These are phyloP conservation scores for Boletus rufocinnamomeus DNA, from an alignment of 768 basidiomycete species.

Conservation along the genomic window DNA sequence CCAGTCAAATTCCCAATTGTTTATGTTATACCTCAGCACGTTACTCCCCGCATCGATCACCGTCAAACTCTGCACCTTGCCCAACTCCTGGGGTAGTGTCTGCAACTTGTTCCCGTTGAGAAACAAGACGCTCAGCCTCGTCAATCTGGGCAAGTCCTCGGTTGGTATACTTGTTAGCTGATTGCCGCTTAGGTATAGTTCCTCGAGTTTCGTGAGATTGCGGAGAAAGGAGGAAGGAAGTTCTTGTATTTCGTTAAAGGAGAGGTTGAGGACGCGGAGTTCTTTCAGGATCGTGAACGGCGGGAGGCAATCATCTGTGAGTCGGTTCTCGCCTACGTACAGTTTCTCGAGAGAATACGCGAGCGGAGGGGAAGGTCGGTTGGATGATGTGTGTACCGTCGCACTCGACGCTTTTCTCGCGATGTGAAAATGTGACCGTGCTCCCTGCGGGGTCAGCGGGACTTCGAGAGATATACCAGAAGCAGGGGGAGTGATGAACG, in stretches of 20 bases:
- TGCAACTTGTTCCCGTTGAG: conserved; percentile 93
- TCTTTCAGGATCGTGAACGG: conserved; percentile 75
- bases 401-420: conserved; percentile 39
- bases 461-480: conserved; percentile 29
- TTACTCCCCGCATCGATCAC: conserved; percentile 95
- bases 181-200: conserved; percentile 95
- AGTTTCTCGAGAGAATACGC: conserved; percentile 73
- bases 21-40: conserved; percentile 92
- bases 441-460: conserved; percentile 10
- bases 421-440: conserved; percentile 23
- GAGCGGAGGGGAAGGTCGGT: conserved; percentile 52
- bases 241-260: conserved; percentile 93
- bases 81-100: conserved; percentile 88
- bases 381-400: conserved; percentile 31
- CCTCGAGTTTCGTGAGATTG: conserved; percentile 69
- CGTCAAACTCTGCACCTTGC: conserved; percentile 74
- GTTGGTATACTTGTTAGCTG: conserved; percentile 86
- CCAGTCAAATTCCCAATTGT: conserved; percentile 99
- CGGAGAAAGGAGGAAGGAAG: conserved; percentile 77
- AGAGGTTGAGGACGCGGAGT: conserved; percentile 83
- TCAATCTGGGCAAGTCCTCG: conserved; percentile 79
- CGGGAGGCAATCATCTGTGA: conserved; percentile 78
- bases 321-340: conserved; percentile 86
- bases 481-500: conserved; percentile 27
- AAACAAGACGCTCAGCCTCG: conserved; percentile 71